These are phyloP conservation scores for Solanum chiquidenum DNA, from an alignment of 257 asterid species.

Conservation along the genomic window DNA sequence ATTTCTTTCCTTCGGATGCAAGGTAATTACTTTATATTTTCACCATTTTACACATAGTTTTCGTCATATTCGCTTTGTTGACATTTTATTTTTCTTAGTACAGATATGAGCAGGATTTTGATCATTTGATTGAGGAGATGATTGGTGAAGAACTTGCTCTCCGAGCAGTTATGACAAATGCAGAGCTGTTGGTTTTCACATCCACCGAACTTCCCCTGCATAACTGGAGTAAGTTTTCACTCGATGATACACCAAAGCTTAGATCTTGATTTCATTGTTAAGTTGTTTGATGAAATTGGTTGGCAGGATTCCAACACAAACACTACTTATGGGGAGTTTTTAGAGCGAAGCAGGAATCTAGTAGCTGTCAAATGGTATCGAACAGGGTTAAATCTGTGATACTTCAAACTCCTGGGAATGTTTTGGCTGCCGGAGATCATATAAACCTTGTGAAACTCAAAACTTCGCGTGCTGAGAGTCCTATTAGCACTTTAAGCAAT, in stretches of 20 bases:
- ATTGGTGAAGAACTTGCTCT: conserved; percentile 35
- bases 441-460: neutral
- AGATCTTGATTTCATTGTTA: neutral
- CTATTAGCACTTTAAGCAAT: neutral
- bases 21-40: conserved; percentile 24
- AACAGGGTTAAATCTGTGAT: neutral
- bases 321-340: conserved; percentile 81
- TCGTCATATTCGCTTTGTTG: neutral
- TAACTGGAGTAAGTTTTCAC: conserved; percentile 53
- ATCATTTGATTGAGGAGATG: conserved; percentile 51
- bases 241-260: neutral
- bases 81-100: neutral
- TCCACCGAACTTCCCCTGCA: conserved; percentile 50
- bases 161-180: conserved; percentile 40
- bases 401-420: neutral
- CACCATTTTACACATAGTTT: neutral
- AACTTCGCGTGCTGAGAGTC: neutral
- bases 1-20: conserved; percentile 44
- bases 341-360: conserved; percentile 20
- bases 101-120: conserved; percentile 35
- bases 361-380: neutral
- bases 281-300: neutral
- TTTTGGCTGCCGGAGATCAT: neutral
- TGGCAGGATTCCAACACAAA: conserved; percentile 54
- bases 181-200: conserved; percentile 72